Evolutionary conservation across 106 monocot genomes (phyloP).

Genomic region (Dactylorhiza incarnata): DNA sequence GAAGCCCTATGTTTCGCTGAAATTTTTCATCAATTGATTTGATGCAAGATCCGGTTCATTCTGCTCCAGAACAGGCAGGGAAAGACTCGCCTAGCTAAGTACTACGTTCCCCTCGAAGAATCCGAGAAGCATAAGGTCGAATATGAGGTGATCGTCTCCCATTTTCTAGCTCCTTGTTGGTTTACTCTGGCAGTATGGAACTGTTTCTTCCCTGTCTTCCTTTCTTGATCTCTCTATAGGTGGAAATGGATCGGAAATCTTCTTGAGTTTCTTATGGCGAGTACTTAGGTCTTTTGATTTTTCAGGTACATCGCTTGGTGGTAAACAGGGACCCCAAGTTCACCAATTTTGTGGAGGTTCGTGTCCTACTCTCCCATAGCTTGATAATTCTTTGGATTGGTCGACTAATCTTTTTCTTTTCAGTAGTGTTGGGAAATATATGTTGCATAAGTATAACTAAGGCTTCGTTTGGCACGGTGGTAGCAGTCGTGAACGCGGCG

Average conservation of each 20-base stretch:
- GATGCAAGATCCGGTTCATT: constrained; percentile 90
- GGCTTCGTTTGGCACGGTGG: not conserved
- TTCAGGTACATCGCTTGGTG: constrained; percentile 90
- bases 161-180: not conserved
- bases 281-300: constrained; percentile 2
- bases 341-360: constrained; percentile 97
- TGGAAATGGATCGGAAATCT: not conserved
- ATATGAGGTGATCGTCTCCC: constrained; percentile 53
- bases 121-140: constrained; percentile 99
- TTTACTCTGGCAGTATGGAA: not conserved
- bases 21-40: not conserved
- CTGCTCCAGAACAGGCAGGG: constrained; percentile 96
- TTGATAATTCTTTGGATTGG: not conserved
- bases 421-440: not conserved
- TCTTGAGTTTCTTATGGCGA: not conserved
- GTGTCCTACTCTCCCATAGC: not conserved
- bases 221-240: not conserved
- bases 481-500: too few relatives aligned
- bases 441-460: not conserved
- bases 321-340: constrained; percentile 97
- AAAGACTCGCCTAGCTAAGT: constrained; percentile 96
- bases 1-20: not conserved
- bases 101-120: constrained; percentile 91
- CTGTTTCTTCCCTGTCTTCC: not conserved
- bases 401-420: not conserved